Evolutionary conservation across 805 yeast species (phyloP), one percentile per base, ranked within the genome.

Genomic region (Zygotorulaspora chibaensis): DNA sequence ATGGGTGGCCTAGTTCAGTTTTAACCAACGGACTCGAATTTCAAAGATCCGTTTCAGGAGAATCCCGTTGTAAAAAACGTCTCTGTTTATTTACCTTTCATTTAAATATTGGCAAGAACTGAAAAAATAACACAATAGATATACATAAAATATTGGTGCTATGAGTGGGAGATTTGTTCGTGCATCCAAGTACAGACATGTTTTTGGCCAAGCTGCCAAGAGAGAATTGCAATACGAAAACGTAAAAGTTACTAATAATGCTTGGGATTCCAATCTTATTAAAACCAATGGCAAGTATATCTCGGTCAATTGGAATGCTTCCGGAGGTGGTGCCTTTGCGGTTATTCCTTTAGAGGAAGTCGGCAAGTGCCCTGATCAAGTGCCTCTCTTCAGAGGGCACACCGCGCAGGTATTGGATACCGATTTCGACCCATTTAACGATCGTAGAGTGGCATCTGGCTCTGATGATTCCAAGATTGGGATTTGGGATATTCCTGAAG

Each of bases 321-420:
- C 95, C 9, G 98, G 98, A 34, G 98, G 98, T 52, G 99, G 99
- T 43, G 95, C 98, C 0, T 90, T 93, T 72, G 96, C 96, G 1
- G 86, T 95, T 10, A 81, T 93, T 49, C 99, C 99, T 2, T 71
- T 87, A 20, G 63, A 65, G 8, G 96, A 91, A 65, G 83, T 80
- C 15, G 98, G 99, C 8, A 93, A 90, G 63, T 82, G 90, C 7
- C 97, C 96, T 3, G 99, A 93, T 57, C 80, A 83, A 50, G 90
- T 89, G 40, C 93, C 99, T 2, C 74, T 93, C 54, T 93, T 91
- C 68, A 80, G 96, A 59, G 99, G 99, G 12, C 99, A 91, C 66
- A 85, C 90, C 27, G 96, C 96, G 23, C 84, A 95, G 8, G 97
- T 93, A 29, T 75, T 93, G 55, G 99, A 93, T 68, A 91, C 98